These are phyloP conservation scores for Rehmannia glutinosa DNA, from an alignment of 257 asterid genomes.

Conservation along the genomic window DNA sequence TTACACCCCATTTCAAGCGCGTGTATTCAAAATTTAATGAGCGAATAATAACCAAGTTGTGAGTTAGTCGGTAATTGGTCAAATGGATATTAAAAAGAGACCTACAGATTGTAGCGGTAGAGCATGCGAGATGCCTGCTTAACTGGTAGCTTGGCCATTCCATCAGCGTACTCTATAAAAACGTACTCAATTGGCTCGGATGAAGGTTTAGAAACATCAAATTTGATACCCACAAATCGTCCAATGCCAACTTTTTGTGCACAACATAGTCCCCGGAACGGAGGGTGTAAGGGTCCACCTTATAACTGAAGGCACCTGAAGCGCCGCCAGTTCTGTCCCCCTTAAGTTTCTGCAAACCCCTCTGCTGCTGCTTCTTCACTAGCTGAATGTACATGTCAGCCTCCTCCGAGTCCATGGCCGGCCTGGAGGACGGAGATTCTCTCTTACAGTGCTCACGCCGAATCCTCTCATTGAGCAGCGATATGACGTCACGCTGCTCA, in stretches of 20 bases:
- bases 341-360: slow-evolving; percentile 86
- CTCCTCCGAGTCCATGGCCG: slow-evolving; percentile 62
- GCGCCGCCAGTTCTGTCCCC: slow-evolving; percentile 34
- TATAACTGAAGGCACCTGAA: slow-evolving; percentile 40
- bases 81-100: background rate
- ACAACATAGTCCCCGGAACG: slow-evolving; percentile 84
- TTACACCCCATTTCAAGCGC: no score
- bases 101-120: slow-evolving; percentile 90
- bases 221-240: slow-evolving; percentile 69
- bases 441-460: slow-evolving; percentile 73
- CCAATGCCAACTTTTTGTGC: slow-evolving; percentile 92
- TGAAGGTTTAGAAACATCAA: slow-evolving; percentile 55
- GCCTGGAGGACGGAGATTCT: slow-evolving; percentile 44
- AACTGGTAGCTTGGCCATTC: slow-evolving; percentile 90
- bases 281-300: slow-evolving; percentile 88
- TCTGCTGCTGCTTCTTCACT: slow-evolving; percentile 89
- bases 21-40: no score
- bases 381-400: slow-evolving; percentile 81
- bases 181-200: slow-evolving; percentile 71
- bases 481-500: slow-evolving; percentile 52
- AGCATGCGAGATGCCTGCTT: slow-evolving; percentile 86
- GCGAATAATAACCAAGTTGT: no score
- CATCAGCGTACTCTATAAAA: slow-evolving; percentile 91
- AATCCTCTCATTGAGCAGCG: slow-evolving; percentile 64
- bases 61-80: background rate